A percentile compares a stretch with the other conserved stretches of the same genome.
Evolutionary conservation across 192 early-diverging fungal genomes (phyloP).

Genomic region (Coemansia sp.): DNA sequence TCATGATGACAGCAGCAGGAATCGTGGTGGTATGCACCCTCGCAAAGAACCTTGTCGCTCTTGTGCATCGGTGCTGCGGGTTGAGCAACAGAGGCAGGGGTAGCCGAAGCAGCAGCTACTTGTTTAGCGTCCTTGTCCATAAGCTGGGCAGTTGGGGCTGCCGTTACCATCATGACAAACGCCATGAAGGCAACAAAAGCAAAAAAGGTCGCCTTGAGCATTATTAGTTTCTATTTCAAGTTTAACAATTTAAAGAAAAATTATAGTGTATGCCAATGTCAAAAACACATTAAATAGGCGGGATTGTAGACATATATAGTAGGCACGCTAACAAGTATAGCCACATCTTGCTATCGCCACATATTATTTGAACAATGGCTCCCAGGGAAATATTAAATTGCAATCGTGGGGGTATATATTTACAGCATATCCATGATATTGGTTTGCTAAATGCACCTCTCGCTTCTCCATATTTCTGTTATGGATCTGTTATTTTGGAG

Average conservation of each 20-base stretch:
- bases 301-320: neutral
- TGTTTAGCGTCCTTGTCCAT: conserved; percentile 10
- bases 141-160: conserved; percentile 17
- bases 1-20: conserved; percentile 16
- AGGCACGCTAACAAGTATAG: neutral
- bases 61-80: conserved; percentile 7
- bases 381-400: no score
- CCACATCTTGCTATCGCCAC: neutral
- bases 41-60: conserved; percentile 26
- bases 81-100: conserved; percentile 2
- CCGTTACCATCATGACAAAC: conserved; percentile 49
- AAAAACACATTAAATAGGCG: neutral
- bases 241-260: neutral
- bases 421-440: no score
- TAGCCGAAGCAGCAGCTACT: neutral
- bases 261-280: conserved; percentile 5
- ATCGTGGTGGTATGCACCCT: conserved; percentile 27
- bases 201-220: conserved; percentile 38
- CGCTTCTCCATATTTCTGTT: no score
- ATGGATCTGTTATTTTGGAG: no score
- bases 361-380: conserved; percentile 1
- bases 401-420: no score
- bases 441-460: no score
- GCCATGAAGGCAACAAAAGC: conserved; percentile 39
- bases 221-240: conserved; percentile 1